These are phyloP conservation scores for Spinellus fusiger DNA, from an alignment of 192 early-diverging fungal genomes.

Conservation along the genomic window DNA sequence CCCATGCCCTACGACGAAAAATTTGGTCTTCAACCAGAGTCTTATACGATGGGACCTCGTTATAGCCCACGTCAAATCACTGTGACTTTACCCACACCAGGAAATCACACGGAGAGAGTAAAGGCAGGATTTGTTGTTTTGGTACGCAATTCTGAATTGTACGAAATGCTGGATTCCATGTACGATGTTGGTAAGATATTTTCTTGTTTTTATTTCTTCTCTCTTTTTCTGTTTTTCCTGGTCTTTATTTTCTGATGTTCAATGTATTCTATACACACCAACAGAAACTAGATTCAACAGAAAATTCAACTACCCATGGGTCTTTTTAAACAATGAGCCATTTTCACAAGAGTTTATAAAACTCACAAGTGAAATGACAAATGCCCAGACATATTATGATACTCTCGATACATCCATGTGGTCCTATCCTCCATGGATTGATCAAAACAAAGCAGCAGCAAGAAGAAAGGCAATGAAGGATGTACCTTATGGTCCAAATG, in stretches of 20 bases:
- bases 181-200: slow-evolving; percentile 50
- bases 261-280: neutral
- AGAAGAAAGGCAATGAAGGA: slow-evolving; percentile 35
- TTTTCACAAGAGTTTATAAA: slow-evolving; percentile 69
- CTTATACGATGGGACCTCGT: slow-evolving; percentile 10
- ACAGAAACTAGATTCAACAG: slow-evolving; percentile 67
- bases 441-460: slow-evolving; percentile 55
- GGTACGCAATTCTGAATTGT: slow-evolving; percentile 63
- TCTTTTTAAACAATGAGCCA: slow-evolving; percentile 75
- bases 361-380: slow-evolving; percentile 35
- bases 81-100: slow-evolving; percentile 1
- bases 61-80: slow-evolving; percentile 7
- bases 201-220: neutral
- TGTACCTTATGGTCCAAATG: slow-evolving; percentile 62
- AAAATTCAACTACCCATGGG: slow-evolving; percentile 73
- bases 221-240: no score
- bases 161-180: slow-evolving; percentile 51
- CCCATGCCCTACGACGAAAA: neutral
- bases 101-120: slow-evolving; percentile 8
- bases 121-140: slow-evolving; percentile 41
- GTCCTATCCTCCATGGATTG: slow-evolving; percentile 68
- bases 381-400: slow-evolving; percentile 59
- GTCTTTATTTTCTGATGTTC: no score
- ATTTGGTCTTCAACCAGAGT: neutral
- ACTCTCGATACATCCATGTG: slow-evolving; percentile 64